phyloP scores from a whole-genome alignment of 106 monocot genomes.

The Apostasia ramifera region DNA sequence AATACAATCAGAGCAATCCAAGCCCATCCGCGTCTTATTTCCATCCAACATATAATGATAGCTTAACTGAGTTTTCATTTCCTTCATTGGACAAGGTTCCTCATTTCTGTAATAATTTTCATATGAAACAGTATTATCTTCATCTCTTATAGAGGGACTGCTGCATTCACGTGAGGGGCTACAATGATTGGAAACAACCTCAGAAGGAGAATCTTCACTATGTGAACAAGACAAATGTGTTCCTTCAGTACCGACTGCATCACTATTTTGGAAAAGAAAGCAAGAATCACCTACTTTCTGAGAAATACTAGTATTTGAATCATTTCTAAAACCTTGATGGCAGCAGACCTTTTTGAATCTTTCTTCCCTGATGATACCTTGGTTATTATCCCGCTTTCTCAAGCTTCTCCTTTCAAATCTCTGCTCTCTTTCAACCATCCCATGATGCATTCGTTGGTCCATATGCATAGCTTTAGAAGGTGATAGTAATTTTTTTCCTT shows the following conservation, averaged over 20 bases:
- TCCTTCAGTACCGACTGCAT: not conserved
- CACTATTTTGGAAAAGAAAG: conserved; percentile 5
- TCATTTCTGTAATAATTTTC: not conserved
- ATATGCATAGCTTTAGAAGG: conserved; percentile 10
- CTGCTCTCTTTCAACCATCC: conserved; percentile 19
- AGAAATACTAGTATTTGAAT: conserved; percentile 1
- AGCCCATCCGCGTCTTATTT: conserved; percentile 2
- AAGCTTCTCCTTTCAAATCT: conserved; percentile 44
- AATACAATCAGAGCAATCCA: conserved; percentile 17
- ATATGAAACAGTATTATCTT: not conserved
- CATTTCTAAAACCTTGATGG: conserved; percentile 8
- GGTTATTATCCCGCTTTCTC: conserved; percentile 10
- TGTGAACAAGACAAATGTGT: not conserved
- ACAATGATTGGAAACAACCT: conserved; percentile 1
- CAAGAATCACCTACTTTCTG: conserved; percentile 6
- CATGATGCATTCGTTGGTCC: conserved; percentile 8
- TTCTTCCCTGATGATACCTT: conserved; percentile 8
- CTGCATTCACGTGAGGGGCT: conserved; percentile 7
- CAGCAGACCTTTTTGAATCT: conserved; percentile 27
- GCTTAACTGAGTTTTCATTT: not conserved
- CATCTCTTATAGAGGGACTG: conserved; percentile 6
- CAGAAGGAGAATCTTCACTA: not conserved
- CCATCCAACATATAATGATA: not conserved
- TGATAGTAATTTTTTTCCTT: conserved; percentile 19
- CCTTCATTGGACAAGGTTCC: not conserved